Evolutionary conservation across 2,329 filamentous ascomycete species (phyloP).

Genomic region (Myotisia sp.): DNA sequence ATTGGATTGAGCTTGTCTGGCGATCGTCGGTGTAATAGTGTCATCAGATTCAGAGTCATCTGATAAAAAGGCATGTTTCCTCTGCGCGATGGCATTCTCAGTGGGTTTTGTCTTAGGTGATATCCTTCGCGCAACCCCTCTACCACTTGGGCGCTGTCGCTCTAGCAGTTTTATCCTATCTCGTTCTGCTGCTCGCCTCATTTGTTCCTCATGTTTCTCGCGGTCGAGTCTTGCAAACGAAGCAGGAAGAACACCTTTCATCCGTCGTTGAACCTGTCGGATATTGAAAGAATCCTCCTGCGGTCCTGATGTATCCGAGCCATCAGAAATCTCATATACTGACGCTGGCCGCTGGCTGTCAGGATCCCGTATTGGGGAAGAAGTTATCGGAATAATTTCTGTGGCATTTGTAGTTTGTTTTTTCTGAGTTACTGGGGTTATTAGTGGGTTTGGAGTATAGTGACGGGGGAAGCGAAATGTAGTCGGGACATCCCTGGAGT

Average conservation of each 20-base stretch:
- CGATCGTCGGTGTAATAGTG: background rate
- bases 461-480: constrained; percentile 27
- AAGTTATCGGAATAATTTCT: constrained; percentile 4
- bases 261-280: constrained; percentile 25
- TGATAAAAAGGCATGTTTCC: constrained; percentile 7
- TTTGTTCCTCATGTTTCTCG: constrained; percentile 18
- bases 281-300: constrained; percentile 18
- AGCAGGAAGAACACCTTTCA: constrained; percentile 36
- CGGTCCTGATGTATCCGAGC: constrained; percentile 3
- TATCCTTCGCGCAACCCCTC: constrained; percentile 14
- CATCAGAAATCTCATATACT: constrained; percentile 1
- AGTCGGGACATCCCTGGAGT: constrained; percentile 11
- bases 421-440: constrained; percentile 17
- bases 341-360: constrained; percentile 3
- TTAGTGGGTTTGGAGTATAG: constrained; percentile 18
- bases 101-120: constrained; percentile 13
- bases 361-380: constrained; percentile 1
- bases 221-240: constrained; percentile 33
- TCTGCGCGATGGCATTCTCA: constrained; percentile 6
- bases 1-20: background rate
- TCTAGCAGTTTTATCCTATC: constrained; percentile 16
- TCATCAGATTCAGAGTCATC: constrained; percentile 20
- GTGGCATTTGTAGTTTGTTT: constrained; percentile 11
- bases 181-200: constrained; percentile 9
- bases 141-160: constrained; percentile 11